Evolutionary conservation across 192 early-diverging fungal species (phyloP).

Genomic region (Backusella morwellensis): DNA sequence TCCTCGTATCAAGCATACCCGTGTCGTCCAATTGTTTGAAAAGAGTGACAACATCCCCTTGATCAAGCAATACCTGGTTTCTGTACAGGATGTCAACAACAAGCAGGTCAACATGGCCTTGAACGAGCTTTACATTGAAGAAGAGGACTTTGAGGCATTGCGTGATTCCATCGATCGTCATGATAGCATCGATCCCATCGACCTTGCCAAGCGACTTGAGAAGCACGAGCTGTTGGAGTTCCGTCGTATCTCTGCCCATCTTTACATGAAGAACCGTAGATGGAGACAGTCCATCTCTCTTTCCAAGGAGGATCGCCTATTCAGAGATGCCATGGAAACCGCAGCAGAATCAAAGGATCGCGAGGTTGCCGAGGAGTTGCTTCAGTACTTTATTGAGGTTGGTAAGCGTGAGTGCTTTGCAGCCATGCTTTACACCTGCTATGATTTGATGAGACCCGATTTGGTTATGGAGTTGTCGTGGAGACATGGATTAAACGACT

Average conservation of each 20-base stretch:
- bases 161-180: constrained; percentile 93
- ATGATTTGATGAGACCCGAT: constrained; percentile 92
- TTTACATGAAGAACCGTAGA: constrained; percentile 96
- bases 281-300: constrained; percentile 94
- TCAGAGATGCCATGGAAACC: constrained; percentile 99
- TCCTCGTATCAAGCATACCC: constrained; percentile 92
- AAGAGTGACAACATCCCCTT: constrained; percentile 98
- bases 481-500: constrained; percentile 85
- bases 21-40: constrained; percentile 95
- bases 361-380: constrained; percentile 91
- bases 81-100: constrained; percentile 93
- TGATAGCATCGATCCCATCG: constrained; percentile 93
- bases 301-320: constrained; percentile 96
- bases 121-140: constrained; percentile 97
- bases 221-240: constrained; percentile 98
- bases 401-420: constrained; percentile 94
- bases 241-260: constrained; percentile 91
- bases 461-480: constrained; percentile 94
- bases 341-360: constrained; percentile 84
- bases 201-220: constrained; percentile 88
- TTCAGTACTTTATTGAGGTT: constrained; percentile 93
- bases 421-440: constrained; percentile 90
- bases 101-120: constrained; percentile 92
- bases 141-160: constrained; percentile 93
- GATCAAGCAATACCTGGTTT: constrained; percentile 93